Conservation (phyloP, 1,284 basidiomycete genomes). For the Apiotrichum sp. region DNA sequence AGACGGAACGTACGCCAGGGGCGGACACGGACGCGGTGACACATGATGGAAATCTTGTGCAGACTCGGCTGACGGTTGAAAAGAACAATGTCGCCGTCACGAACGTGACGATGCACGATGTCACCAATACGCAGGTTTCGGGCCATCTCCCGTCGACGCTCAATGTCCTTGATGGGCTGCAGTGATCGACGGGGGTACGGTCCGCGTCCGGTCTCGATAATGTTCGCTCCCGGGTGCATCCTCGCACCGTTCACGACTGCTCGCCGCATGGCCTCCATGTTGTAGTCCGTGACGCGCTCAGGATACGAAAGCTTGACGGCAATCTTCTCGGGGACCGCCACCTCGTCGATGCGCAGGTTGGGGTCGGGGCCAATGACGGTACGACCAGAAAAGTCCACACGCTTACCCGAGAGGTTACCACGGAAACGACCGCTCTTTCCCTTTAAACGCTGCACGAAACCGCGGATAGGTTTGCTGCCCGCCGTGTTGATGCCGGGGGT, state of each 20-base stretch:
- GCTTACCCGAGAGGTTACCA: constrained; percentile 96
- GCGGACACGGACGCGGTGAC: constrained; percentile 81
- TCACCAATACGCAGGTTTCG: constrained; percentile 43
- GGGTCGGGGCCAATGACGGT: constrained; percentile 99
- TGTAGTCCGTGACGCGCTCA: constrained; percentile 88
- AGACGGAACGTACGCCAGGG: constrained; percentile 97
- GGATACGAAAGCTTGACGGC: constrained; percentile 96
- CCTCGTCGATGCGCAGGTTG: constrained; percentile 95
- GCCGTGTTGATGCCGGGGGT: constrained; percentile 83
- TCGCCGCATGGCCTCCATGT: constrained; percentile 69
- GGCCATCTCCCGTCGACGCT: constrained; percentile 34
- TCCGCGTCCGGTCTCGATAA: constrained; percentile 59
- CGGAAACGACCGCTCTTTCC: constrained; percentile 99
- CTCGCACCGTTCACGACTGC: constrained; percentile 88
- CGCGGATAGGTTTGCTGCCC: constrained; percentile 82
- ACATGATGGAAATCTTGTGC: constrained; percentile 99
- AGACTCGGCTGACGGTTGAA: constrained; percentile 99
- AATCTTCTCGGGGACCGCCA: constrained; percentile 93
- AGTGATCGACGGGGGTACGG: constrained; percentile 20
- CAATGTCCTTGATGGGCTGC: constrained; percentile 32
- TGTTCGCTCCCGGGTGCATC: constrained; percentile 90
- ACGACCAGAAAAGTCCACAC: constrained; percentile 96
- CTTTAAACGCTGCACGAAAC: constrained; percentile 96
- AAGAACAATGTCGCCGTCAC: constrained; percentile 93
- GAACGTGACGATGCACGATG: constrained; percentile 60